Base-by-base conservation (phyloP, 1,284 basidiomycete species). In the Leccinum variabile region DNA sequence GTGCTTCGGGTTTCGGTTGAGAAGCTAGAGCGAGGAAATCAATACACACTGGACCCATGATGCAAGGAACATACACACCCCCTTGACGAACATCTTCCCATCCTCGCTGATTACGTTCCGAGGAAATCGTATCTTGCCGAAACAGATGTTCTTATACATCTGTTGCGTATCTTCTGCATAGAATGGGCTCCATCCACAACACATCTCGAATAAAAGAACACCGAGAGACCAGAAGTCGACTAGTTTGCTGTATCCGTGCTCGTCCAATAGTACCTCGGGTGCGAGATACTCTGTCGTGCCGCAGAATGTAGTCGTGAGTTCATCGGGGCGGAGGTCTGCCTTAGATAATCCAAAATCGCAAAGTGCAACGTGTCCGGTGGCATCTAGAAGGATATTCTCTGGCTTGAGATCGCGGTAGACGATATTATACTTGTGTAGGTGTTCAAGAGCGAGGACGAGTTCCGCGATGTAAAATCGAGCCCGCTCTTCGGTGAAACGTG, bases 141-240 rank as follows among this genome's bases (percentile, higher is more conserved):
- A 95, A 76, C 95, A 98, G 69, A 99, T 99, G 81, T 97, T 93
- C 84, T 95, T 95, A 82, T 99, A 99, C 97, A 99, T 99, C 78
- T 98, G 94, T 76, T 99, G 97, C 16, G 95, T 98, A 75, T 99
- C 97, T 72, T 99, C 97, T 14, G 97, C 97, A 74, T 99, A 99
- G 81, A 99, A 99, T 41, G 97, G 97, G 76, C 92, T 95, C 97
- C 97, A 99, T 16, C 97, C 97, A 72, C 97, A 99, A 76, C 97
- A 99, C 97, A 99, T 99, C 78, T 96, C 94, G 72, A 96, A 96
- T 37, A 96, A 80, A 50, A 94, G 81, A 16, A 96, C 95, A 57
- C 95, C 96, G 11, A 98, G 80, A 57, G 91, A 94, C 97, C 97
- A 99, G 76, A 99, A 99, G 76, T 99, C 97, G 68, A 99, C 97